Conservation (phyloP, 1,139 yeast species). For the Yarrowia galli region DNA sequence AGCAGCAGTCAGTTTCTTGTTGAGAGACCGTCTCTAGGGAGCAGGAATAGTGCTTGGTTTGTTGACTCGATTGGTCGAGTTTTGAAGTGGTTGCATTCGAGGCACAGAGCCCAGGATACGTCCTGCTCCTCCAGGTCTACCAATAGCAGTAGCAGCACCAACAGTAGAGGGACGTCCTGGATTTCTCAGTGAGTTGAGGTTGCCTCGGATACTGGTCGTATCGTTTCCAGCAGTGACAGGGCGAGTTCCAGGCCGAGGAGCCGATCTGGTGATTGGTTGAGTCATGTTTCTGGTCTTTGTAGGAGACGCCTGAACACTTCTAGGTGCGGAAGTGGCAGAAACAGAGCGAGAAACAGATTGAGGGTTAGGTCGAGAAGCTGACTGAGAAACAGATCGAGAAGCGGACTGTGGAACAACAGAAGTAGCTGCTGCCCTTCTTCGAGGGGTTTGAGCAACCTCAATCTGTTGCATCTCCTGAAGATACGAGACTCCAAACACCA, state of each 20-base stretch:
- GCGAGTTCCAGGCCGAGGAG: not conserved
- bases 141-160: not conserved
- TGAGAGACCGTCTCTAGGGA: conserved; percentile 44
- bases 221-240: conserved; percentile 9
- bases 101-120: conserved; percentile 17
- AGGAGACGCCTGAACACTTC: conserved; percentile 7
- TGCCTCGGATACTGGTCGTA: conserved; percentile 8
- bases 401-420: not conserved
- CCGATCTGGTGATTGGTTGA: not conserved
- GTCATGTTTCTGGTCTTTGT: conserved; percentile 4
- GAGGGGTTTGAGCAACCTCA: conserved; percentile 7
- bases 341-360: not conserved
- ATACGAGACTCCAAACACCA: conserved; percentile 47
- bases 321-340: not conserved
- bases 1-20: conserved; percentile 41
- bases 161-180: conserved; percentile 5
- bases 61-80: conserved; percentile 4
- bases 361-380: not conserved
- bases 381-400: not conserved
- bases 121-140: not conserved
- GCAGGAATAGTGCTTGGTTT: conserved; percentile 11
- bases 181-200: conserved; percentile 6
- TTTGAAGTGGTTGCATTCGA: conserved; percentile 30
- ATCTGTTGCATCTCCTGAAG: conserved; percentile 4
- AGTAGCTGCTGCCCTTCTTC: conserved; percentile 2